Conservation (phyloP, 139 green algal genomes). For the Volvox africanus region DNA sequence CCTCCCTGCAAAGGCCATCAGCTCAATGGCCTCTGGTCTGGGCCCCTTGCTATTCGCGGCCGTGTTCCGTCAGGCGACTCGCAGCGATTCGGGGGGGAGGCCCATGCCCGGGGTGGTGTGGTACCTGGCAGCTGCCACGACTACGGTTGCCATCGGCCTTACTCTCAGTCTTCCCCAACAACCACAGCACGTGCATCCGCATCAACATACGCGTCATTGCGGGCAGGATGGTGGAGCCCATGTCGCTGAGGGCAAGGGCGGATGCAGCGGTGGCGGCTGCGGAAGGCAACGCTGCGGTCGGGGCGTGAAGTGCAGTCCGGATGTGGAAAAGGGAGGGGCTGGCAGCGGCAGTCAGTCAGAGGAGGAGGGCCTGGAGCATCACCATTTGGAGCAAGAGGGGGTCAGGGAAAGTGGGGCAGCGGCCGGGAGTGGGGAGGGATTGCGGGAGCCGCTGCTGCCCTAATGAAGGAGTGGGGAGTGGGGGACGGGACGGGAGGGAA, state of each 20-base stretch:
- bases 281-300: background rate
- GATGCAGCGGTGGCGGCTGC: background rate
- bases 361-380: background rate
- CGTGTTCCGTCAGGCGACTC: slow-evolving; percentile 77
- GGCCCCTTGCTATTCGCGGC: slow-evolving; percentile 80
- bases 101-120: slow-evolving; percentile 65
- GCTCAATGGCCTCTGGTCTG: slow-evolving; percentile 73
- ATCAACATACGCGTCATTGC: background rate
- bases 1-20: slow-evolving; percentile 58
- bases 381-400: too few species aligned
- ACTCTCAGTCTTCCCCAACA: background rate
- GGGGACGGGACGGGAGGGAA: background rate
- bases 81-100: slow-evolving; percentile 61
- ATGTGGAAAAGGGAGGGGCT: background rate
- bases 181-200: background rate
- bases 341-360: background rate
- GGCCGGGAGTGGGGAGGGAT: background rate
- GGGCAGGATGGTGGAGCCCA: background rate
- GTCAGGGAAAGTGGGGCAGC: too few species aligned
- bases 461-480: background rate
- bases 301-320: too few species aligned
- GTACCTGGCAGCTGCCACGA: slow-evolving; percentile 30
- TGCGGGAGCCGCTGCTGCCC: slow-evolving; percentile 21
- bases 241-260: background rate
- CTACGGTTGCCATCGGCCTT: slow-evolving; percentile 5